Percentiles rank a stretch among this genome's conserved stretches.
phyloP scores from a whole-genome alignment of 768 basidiomycete species.

The Pleurotus sapidus region DNA sequence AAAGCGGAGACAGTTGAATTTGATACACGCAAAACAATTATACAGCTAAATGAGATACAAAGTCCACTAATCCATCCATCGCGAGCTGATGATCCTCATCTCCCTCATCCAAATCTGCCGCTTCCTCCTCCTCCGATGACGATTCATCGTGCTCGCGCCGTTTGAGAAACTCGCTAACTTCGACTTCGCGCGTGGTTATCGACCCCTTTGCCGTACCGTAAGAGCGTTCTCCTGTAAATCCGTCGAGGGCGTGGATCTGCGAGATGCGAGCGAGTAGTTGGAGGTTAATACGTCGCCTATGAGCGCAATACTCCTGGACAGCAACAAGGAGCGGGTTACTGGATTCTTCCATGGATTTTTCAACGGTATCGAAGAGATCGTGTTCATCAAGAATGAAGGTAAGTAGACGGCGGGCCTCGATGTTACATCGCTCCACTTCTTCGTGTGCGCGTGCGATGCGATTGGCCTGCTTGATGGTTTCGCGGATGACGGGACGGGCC shows the following conservation, averaged over 20 bases:
- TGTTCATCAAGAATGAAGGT: slow-evolving; percentile 10
- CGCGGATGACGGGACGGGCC: slow-evolving; percentile 18
- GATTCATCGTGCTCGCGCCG: too few relatives aligned
- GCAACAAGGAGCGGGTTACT: background rate
- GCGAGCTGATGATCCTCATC: too few relatives aligned
- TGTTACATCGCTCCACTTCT: slow-evolving; percentile 17
- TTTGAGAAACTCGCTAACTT: too few relatives aligned
- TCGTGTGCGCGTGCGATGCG: slow-evolving; percentile 16
- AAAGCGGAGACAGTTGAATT: too few relatives aligned
- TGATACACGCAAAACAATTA: too few relatives aligned
- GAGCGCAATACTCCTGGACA: slow-evolving; percentile 2
- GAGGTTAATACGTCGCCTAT: background rate
- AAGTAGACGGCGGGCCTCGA: slow-evolving; percentile 17
- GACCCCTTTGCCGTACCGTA: slow-evolving; percentile 1
- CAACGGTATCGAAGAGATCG: too few relatives aligned
- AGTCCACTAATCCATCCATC: background rate
- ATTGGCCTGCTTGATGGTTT: slow-evolving; percentile 17
- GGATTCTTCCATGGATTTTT: background rate
- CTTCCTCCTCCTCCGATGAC: background rate
- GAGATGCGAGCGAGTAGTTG: slow-evolving; percentile 1
- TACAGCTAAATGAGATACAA: background rate
- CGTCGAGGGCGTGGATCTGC: slow-evolving; percentile 1
- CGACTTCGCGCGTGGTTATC: too few relatives aligned
- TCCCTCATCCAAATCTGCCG: too few relatives aligned
- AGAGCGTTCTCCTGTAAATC: background rate